Base-by-base conservation (phyloP, 306 rosid genomes). In the Ormosia semicastrata region DNA sequence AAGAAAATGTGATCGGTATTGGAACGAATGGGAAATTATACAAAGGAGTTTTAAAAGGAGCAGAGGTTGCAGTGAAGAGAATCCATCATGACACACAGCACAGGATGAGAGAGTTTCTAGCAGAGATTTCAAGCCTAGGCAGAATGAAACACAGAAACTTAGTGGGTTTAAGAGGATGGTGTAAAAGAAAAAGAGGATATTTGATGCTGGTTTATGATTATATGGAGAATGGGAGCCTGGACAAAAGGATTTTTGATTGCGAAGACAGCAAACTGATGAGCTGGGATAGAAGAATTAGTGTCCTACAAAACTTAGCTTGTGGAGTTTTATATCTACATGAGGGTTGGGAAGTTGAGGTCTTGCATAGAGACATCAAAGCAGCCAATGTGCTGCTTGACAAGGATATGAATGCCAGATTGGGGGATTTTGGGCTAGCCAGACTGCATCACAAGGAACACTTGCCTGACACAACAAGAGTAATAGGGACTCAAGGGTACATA, bases 101-200 rank as follows among this genome's bases (percentile, higher is more conserved):
- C 15, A 87, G 91, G 15, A 73, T 85, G 87, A 79, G 88, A 41
- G 90, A 85, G 83, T 90, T 90, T 43, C 36, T 90, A 52, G 87
- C 88, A 5, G 89, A 90, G 77, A 59, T 90, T 67, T 88, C 88
- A 36, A 88, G 92, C 81, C 7, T 90, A n/a, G 91, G 94, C 34
- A 88, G 92, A 77, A 40, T 88, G 68, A 81, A 85, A 78, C 92
- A 90, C 17, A 81, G 89, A 77, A 88, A 90, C 53, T 70, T 88
- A 37, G 92, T 90, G 1, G 79, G 86, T 12, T 52, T 88, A 18
- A 81, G 83, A 76, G 92, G 92, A 5, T 90, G 94, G 92, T 88
- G 92, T 43, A 90, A 86, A 56, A 88, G 71, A 49, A 88, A 85
- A 63, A 87, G 30, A 5, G 77, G 85, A 73, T 83, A 64, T 73